Conservation (phyloP, 2,329 filamentous ascomycete species). For the Remersonia thermophila region DNA sequence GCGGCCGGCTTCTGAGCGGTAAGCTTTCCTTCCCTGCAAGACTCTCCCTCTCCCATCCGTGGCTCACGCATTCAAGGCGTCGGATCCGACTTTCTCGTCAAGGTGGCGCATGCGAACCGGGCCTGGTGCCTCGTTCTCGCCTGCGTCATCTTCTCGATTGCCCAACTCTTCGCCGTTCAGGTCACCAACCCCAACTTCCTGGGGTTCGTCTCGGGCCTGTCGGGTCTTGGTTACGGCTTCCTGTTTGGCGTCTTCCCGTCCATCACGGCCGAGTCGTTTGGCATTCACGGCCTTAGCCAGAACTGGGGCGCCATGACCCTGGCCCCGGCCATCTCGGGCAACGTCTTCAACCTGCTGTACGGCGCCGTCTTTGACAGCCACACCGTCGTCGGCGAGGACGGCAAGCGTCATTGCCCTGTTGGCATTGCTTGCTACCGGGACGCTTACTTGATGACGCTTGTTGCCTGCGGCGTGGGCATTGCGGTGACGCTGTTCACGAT, state of each 20-base stretch:
- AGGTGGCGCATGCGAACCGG: conserved; percentile 64
- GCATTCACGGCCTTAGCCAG: conserved; percentile 75
- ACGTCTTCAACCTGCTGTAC: conserved; percentile 88
- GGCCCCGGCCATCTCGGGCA: conserved; percentile 74
- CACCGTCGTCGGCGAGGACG: conserved; percentile 53
- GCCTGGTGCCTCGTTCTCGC: conserved; percentile 84
- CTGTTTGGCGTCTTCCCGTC: conserved; percentile 91
- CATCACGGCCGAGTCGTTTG: conserved; percentile 80
- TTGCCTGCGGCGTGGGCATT: conserved; percentile 57
- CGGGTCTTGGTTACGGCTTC: conserved; percentile 82
- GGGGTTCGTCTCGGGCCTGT: conserved; percentile 67
- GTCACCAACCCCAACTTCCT: conserved; percentile 69
- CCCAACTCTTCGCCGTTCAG: conserved; percentile 63
- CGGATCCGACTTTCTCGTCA: conserved; percentile 82
- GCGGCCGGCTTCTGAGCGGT: conserved; percentile 69
- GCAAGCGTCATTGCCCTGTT: conserved; percentile 62
- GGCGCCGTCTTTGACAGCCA: conserved; percentile 73
- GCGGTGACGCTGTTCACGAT: conserved; percentile 60
- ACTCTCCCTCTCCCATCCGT: background rate
- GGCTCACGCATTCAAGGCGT: conserved; percentile 42
- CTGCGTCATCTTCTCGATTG: conserved; percentile 62
- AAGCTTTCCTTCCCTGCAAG: conserved; percentile 20
- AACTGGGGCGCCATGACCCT: conserved; percentile 97
- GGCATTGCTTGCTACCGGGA: conserved; percentile 69
- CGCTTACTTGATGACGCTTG: conserved; percentile 70